Evolutionary conservation across 106 monocot species (phyloP), one percentile per base, ranked within the genome.

Genomic region (Phalaenopsis equestris): DNA sequence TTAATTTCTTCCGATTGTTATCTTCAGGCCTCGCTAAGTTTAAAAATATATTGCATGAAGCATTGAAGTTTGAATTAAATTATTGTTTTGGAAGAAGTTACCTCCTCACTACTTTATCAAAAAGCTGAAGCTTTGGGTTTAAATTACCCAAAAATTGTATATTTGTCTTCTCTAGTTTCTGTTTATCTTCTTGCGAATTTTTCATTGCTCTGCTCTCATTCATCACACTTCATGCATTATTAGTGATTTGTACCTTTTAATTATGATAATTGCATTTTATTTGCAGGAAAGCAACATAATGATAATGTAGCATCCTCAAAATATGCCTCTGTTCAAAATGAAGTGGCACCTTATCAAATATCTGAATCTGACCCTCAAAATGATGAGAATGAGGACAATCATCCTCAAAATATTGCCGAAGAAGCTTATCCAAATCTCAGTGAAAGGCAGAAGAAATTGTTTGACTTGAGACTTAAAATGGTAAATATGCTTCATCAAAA

Each of bases 401-500:
- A 18, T 76, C 81, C 16, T 61, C 75, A 84, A 67, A 87, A 81
- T 80, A 84, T 84, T 77, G 79, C 19, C 70, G 87, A 87, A 47
- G 82, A 81, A 46, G 87, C 81, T 39, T 89, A 92, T 79, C 94
- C 92, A 16, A 80, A 84, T 58, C 84, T 96, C 23, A 92, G 79
- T 78, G 96, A 91, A 68, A 90, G 87, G 77, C 94, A 94, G 82
- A 92, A 92, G 73, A 96, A 96, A 67, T 56, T 96, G 57, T 93
- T 94, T 80, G 90, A 94, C 45, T 83, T 97, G 81, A 88, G 87
- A 83, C 94, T 94, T 78, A 97, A 90, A 84, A 90, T 97, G 96
- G 96, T 92, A 79, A 67, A 52, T 17, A 45, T 43, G 36, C 30
- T 6, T 30, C 30, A 46, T 42, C 6, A 4, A 56, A n/a, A 9